Percentiles rank a stretch among this genome's conserved stretches.
These are phyloP conservation scores for Basidiobolus meristosporus DNA, from an alignment of 371 early-diverging fungal genomes.

Conservation along the genomic window DNA sequence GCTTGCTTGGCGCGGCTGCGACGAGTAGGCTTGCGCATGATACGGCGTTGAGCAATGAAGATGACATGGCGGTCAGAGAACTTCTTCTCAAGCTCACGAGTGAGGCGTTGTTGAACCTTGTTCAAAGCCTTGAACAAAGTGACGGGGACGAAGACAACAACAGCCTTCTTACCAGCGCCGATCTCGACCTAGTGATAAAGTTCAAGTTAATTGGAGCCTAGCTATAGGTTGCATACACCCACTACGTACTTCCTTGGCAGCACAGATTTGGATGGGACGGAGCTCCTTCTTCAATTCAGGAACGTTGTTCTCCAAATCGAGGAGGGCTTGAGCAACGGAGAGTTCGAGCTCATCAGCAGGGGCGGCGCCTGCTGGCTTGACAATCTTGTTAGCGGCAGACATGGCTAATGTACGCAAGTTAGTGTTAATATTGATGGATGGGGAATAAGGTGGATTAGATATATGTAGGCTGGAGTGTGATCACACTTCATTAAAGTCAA, in stretches of 20 bases:
- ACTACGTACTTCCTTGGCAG: constrained; percentile 86
- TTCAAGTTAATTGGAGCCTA: too few species aligned
- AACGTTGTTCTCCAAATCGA: constrained; percentile 86
- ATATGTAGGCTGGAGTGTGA: too few species aligned
- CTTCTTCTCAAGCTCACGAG: constrained; percentile 98
- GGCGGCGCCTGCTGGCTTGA: too few species aligned
- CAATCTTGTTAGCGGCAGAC: constrained; percentile 30
- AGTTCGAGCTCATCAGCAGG: constrained; percentile 81
- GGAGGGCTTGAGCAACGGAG: constrained; percentile 85
- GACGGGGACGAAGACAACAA: constrained; percentile 92
- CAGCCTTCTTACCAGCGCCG: constrained; percentile 87
- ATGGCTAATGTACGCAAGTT: too few species aligned
- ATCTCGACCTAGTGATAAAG: constrained; percentile 83
- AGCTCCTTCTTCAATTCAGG: constrained; percentile 90
- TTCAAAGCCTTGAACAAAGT: constrained; percentile 81
- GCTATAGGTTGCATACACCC: too few species aligned
- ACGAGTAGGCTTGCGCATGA: constrained; percentile 81
- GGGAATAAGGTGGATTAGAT: too few species aligned
- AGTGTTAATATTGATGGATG: too few species aligned
- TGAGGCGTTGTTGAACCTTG: constrained; percentile 73
- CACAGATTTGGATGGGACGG: constrained; percentile 81
- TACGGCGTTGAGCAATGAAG: constrained; percentile 89
- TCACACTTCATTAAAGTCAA: too few species aligned
- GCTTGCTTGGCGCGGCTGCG: constrained; percentile 70
- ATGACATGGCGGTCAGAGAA: constrained; percentile 96